Evolutionary conservation across 1,139 yeast species (phyloP), one percentile per base, ranked within the genome.

Genomic region (Candida dubliniensis): DNA sequence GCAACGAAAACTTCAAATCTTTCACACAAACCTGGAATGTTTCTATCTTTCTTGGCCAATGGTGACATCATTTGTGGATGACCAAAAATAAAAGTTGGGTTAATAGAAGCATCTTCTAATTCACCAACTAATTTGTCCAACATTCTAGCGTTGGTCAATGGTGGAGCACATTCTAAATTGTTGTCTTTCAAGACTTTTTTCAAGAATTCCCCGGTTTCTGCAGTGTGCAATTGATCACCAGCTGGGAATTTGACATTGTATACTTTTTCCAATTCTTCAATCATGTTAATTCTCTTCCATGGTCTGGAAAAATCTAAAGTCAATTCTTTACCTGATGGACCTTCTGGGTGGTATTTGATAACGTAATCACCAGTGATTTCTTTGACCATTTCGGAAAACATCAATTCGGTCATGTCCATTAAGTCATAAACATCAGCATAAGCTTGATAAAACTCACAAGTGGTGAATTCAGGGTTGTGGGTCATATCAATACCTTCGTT

Each of bases 61-160:
- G 99, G 99, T 50, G 98, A 93, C 99, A 93, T 93, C 95, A 93
- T 89, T 76, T 93, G 97, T 50, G 99, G 99, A 70, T 93, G 99
- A 55, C 99, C 99, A 61, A 89, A 91, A 69, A 93, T 87, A 71
- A 93, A 93, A 38, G 99, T 93, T 59, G 99, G 99, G 78, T 89
- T 93, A 69, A 91, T 87, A 64, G 96, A 88, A 44, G 82, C 77
- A 62, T 90, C 97, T 76, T 93, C 99, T 53, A 74, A 68, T 66
- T 89, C 98, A 61, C 99, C 98, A 57, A 93, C 97, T 55, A 93
- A 82, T 78, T 88, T 91, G 77, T 93, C 99, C 66, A 93, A 81
- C 97, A 93, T 91, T 77, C 99, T 88, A 46, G 99, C 96, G 70
- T 91, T 93, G 59, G 99, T 93, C 62, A 90, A 80, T 49, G 99